Conservation (phyloP, 805 yeast genomes). For the Barnettozyma botsteinii region DNA sequence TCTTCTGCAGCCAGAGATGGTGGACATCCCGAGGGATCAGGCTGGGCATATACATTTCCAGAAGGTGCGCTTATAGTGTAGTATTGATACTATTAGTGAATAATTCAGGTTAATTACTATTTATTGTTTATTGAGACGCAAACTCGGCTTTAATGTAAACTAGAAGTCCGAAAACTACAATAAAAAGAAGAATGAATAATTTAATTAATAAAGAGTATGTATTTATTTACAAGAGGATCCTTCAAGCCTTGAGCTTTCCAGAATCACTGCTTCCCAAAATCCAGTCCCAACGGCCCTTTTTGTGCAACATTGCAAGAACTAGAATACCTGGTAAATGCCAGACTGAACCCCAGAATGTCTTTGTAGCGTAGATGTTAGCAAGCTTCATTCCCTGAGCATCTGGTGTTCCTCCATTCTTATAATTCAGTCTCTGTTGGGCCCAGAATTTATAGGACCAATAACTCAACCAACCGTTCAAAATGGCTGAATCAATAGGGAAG, state of each 20-base stretch:
- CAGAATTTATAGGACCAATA: slow-evolving; percentile 78
- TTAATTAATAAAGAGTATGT: no score
- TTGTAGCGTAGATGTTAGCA: slow-evolving; percentile 71
- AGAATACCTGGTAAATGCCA: slow-evolving; percentile 89
- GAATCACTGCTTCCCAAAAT: slow-evolving; percentile 31
- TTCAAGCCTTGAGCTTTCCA: neutral
- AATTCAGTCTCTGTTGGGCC: slow-evolving; percentile 68
- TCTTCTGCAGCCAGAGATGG: slow-evolving; percentile 34
- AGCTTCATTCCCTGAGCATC: slow-evolving; percentile 50
- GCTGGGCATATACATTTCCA: slow-evolving; percentile 43
- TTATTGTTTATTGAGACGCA: no score
- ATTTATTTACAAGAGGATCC: neutral
- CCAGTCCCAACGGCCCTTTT: slow-evolving; percentile 93
- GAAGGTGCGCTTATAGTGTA: no score
- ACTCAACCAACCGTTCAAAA: slow-evolving; percentile 82
- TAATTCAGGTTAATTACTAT: no score
- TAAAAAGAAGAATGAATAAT: no score
- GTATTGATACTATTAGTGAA: no score
- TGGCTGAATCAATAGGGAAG: slow-evolving; percentile 74
- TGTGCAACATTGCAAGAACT: slow-evolving; percentile 89
- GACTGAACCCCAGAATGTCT: slow-evolving; percentile 89
- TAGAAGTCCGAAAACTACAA: no score
- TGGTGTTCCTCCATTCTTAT: slow-evolving; percentile 36
- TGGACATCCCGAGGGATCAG: slow-evolving; percentile 41
- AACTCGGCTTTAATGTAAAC: no score